Conservation (phyloP, 768 basidiomycete genomes). For the Candolleomyces aberdarensis region DNA sequence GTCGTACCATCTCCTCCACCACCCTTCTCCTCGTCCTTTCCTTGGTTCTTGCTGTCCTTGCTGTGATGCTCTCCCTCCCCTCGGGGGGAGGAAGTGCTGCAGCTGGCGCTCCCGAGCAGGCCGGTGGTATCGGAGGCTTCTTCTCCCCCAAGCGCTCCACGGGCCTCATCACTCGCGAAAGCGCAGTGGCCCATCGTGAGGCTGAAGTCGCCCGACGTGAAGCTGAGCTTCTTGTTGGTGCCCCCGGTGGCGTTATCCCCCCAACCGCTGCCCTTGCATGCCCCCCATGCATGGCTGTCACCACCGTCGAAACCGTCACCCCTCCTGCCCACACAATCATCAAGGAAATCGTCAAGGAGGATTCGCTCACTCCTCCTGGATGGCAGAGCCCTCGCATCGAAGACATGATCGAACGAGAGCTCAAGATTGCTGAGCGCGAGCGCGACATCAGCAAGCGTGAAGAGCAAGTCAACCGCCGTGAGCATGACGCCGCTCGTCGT, state of each 20-base stretch:
- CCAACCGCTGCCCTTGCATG: conserved; percentile 46
- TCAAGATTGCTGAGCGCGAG: conserved; percentile 81
- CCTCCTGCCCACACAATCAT: conserved; percentile 73
- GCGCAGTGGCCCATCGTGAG: conserved; percentile 76
- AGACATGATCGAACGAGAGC: conserved; percentile 80
- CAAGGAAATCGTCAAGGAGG: conserved; percentile 85
- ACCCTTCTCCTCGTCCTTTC: conserved; percentile 85
- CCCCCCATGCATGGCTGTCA: conserved; percentile 53
- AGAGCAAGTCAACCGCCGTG: conserved; percentile 79
- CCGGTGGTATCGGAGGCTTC: conserved; percentile 63
- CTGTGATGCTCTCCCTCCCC: conserved; percentile 86
- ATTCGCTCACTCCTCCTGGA: conserved; percentile 73
- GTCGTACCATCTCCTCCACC: conserved; percentile 85
- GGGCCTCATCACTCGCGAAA: conserved; percentile 75
- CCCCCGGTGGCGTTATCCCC: conserved; percentile 75
- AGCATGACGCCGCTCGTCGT: conserved; percentile 83
- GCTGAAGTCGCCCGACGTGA: conserved; percentile 88
- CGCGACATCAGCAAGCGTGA: conserved; percentile 85
- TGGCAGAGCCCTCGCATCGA: conserved; percentile 78
- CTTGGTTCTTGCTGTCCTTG: conserved; percentile 82
- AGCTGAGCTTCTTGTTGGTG: conserved; percentile 79
- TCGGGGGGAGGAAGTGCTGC: conserved; percentile 39
- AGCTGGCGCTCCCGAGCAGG: conserved; percentile 33
- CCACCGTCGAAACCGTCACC: conserved; percentile 53
- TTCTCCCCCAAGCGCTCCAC: conserved; percentile 82